Evolutionary conservation across 2,329 filamentous ascomycete species (phyloP).

Genomic region (Phialophora chinensis): DNA sequence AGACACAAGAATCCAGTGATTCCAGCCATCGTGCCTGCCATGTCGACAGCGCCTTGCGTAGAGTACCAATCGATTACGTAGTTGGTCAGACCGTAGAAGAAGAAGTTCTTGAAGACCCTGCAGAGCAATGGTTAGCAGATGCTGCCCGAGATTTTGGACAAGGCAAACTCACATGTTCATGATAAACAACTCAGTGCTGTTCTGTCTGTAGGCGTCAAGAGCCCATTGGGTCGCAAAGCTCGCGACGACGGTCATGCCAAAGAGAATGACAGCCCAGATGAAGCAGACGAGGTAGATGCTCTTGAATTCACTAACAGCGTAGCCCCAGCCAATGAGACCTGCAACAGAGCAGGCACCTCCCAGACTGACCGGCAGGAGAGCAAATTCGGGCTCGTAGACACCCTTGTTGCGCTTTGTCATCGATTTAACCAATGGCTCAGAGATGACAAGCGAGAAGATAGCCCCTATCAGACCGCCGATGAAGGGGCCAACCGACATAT

Average conservation of each 20-base stretch:
- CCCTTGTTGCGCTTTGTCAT: slow-evolving; percentile 52
- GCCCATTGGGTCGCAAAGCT: slow-evolving; percentile 28
- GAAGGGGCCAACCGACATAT: slow-evolving; percentile 33
- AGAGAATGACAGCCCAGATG: slow-evolving; percentile 29
- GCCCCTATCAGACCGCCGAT: slow-evolving; percentile 27
- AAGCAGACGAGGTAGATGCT: slow-evolving; percentile 31
- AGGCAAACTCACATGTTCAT: slow-evolving; percentile 28
- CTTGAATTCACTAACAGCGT: slow-evolving; percentile 15
- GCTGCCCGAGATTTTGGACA: not conserved
- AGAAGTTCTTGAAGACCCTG: slow-evolving; percentile 37
- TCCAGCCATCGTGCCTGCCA: slow-evolving; percentile 45
- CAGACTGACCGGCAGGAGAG: slow-evolving; percentile 38
- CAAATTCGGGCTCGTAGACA: slow-evolving; percentile 50
- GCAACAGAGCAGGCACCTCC: slow-evolving; percentile 25
- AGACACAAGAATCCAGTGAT: slow-evolving; percentile 45
- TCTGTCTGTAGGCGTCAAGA: slow-evolving; percentile 28
- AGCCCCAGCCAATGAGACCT: slow-evolving; percentile 50
- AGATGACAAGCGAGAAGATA: slow-evolving; percentile 38
- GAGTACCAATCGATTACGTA: slow-evolving; percentile 46
- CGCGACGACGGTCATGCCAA: slow-evolving; percentile 28
- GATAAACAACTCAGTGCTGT: slow-evolving; percentile 35
- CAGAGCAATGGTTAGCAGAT: not conserved
- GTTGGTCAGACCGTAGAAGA: slow-evolving; percentile 43
- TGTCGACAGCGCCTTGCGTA: slow-evolving; percentile 43
- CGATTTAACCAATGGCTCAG: slow-evolving; percentile 44